phyloP scores from a whole-genome alignment of 2,329 filamentous ascomycete species.

The Huntiella bhutanensis region DNA sequence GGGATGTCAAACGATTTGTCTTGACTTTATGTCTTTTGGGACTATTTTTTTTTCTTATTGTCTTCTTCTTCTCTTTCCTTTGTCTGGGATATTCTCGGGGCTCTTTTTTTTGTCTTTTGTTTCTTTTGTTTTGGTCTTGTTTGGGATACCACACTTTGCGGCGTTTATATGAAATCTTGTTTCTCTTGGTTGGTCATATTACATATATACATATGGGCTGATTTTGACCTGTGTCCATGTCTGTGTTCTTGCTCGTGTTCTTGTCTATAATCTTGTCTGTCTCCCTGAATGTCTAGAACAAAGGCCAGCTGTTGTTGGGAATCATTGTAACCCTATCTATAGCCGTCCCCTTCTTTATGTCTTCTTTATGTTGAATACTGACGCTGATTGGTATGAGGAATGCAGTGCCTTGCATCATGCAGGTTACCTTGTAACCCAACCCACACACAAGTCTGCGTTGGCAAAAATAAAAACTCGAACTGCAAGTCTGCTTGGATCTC shows the following conservation, averaged over 20 bases:
- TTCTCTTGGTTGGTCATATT: background rate
- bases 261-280: too few relatives aligned
- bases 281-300: too few relatives aligned
- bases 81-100: background rate
- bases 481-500: too few relatives aligned
- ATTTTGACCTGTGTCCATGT: background rate
- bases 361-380: background rate
- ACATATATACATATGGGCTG: background rate
- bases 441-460: too few relatives aligned
- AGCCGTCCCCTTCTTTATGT: background rate
- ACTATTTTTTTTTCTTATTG: too few relatives aligned
- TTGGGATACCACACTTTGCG: conserved; percentile 1
- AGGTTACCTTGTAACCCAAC: too few relatives aligned
- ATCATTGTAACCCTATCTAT: background rate
- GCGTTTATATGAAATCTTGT: background rate
- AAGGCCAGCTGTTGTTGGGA: background rate
- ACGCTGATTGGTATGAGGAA: too few relatives aligned
- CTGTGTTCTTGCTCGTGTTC: background rate
- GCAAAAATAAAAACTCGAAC: too few relatives aligned
- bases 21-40: too few relatives aligned
- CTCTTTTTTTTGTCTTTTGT: background rate
- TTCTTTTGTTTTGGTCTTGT: conserved; percentile 1
- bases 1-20: too few relatives aligned
- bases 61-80: background rate
- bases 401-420: background rate